Evolutionary conservation across 768 basidiomycete genomes (phyloP).

Genomic region (Tremella fuciformis): DNA sequence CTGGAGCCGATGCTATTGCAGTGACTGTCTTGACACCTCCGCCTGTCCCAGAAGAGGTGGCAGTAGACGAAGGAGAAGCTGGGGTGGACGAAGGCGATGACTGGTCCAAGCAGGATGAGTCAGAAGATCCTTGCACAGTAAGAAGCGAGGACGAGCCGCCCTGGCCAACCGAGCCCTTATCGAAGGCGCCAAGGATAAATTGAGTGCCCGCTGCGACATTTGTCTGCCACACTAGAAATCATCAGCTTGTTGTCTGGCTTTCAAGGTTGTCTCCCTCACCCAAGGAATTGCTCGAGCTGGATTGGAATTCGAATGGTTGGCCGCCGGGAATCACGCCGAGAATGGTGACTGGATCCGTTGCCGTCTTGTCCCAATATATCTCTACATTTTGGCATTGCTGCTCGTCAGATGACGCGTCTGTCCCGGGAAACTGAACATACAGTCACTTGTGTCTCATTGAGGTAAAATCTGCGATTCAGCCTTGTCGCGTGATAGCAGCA

Average conservation of each 20-base stretch:
- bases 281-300: slow-evolving; percentile 20
- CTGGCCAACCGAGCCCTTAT: slow-evolving; percentile 42
- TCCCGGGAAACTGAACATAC: slow-evolving; percentile 16
- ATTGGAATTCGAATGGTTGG: slow-evolving; percentile 55
- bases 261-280: slow-evolving; percentile 10
- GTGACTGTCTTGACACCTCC: slow-evolving; percentile 40
- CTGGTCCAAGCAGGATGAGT: slow-evolving; percentile 59
- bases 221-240: slow-evolving; percentile 59
- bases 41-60: slow-evolving; percentile 9
- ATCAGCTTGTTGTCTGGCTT: background rate
- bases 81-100: slow-evolving; percentile 53
- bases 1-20: slow-evolving; percentile 28
- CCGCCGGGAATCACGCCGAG: slow-evolving; percentile 69
- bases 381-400: slow-evolving; percentile 38
- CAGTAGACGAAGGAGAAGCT: slow-evolving; percentile 8
- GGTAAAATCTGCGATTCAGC: slow-evolving; percentile 37
- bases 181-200: slow-evolving; percentile 40
- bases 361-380: slow-evolving; percentile 42
- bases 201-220: slow-evolving; percentile 62
- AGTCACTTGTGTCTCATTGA: slow-evolving; percentile 33
- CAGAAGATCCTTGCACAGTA: slow-evolving; percentile 57
- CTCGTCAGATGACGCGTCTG: background rate
- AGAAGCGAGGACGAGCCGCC: slow-evolving; percentile 65
- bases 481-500: background rate
- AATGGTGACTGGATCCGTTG: slow-evolving; percentile 27